Evolutionary conservation across 495 filamentous ascomycete species (phyloP).

Genomic region (Daldinia loculata): DNA sequence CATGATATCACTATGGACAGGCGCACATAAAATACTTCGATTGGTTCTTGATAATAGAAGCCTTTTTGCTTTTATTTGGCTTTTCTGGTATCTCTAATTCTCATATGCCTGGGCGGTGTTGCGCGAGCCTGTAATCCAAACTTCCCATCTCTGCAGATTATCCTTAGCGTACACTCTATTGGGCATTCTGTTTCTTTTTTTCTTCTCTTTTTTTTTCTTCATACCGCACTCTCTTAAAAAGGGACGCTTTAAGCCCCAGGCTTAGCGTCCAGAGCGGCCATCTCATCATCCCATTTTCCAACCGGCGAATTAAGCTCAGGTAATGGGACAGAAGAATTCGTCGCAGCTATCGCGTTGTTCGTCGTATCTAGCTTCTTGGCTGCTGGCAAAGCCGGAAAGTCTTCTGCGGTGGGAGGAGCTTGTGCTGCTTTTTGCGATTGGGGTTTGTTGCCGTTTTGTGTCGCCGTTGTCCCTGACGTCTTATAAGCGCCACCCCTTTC

Average conservation of each 20-base stretch:
- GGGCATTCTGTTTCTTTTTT: neutral
- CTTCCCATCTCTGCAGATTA: constrained; percentile 21
- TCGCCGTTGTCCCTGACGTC: constrained; percentile 6
- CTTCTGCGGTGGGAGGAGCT: constrained; percentile 42
- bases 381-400: constrained; percentile 55
- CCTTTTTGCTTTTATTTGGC: constrained; percentile 13
- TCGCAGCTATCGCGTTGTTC: constrained; percentile 9
- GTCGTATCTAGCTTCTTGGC: constrained; percentile 46
- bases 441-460: constrained; percentile 35
- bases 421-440: constrained; percentile 34
- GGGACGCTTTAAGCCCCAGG: neutral
- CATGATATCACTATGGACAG: constrained; percentile 24
- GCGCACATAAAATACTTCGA: constrained; percentile 5
- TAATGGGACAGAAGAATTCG: constrained; percentile 11
- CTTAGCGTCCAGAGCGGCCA: constrained; percentile 51
- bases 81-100: constrained; percentile 40
- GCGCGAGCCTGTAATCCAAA: constrained; percentile 14
- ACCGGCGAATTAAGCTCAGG: constrained; percentile 38
- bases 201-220: neutral
- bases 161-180: constrained; percentile 16
- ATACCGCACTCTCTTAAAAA: neutral
- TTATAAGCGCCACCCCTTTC: constrained; percentile 21
- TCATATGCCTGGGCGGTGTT: constrained; percentile 9
- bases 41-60: constrained; percentile 15
- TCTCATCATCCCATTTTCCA: constrained; percentile 60